Base-by-base conservation (phyloP, 495 filamentous ascomycete species). In the Usnea hakonensis region DNA sequence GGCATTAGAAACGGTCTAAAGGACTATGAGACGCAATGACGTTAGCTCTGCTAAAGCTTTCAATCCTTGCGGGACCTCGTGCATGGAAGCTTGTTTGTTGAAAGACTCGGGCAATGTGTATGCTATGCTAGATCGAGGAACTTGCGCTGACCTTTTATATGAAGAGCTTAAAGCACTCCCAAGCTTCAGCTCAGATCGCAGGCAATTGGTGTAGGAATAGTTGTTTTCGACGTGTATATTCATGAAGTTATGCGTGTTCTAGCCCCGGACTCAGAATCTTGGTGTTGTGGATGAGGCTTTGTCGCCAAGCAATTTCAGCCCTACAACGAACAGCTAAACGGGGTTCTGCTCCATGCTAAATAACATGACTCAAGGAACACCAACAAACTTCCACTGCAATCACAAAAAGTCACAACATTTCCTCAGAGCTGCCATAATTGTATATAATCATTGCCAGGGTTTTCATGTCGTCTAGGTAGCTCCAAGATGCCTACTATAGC, bases 401-500 rank as follows among this genome's bases (percentile, higher is more conserved):
- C 14, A 10, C 21, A 17, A 21, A 19, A 17, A 54, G 10, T 17
- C 44, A 19, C 19, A 41, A 5, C 5, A 54, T 33, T 9, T 1
- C 16, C 17, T 10, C 16, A 61, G 3, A 14, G 11, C 19, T 38
- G 7, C 23, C 9, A 13, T 0, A 19, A 7, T 32, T 28, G 14
- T 21, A 13, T 16, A n/a, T 46, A 13, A 6, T 55, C 13, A 58
- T 23, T 53, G 44, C 23, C 41, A 35, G 54, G 61, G 44, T 23
- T 37, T 30, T 43, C 23, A 8, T 46, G 35, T 23, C 30, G 23
- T 28, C 8, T 36, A 35, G 17, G 30, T 16, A 55, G 35, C 30
- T 41, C 53, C 48, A 77, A 66, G 67, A 83, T 83, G 80, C 94
- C 94, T 77, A 98, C 94, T 71, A 95, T 98, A 65, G 81, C 86